Conservation (phyloP, 805 yeast genomes). For the Saturnispora hagleri region DNA sequence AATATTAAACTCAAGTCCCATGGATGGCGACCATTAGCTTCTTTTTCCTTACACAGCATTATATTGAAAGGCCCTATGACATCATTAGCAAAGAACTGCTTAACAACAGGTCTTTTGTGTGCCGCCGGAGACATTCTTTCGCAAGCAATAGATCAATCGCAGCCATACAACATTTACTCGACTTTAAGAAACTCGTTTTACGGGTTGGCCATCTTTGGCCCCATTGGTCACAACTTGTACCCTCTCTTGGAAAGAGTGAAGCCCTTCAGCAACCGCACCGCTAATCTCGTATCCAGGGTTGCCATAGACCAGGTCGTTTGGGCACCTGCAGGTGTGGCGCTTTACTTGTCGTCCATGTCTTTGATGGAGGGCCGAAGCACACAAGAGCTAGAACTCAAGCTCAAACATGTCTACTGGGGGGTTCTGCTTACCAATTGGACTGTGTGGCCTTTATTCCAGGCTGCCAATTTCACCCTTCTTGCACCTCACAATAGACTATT, state of each 20-base stretch:
- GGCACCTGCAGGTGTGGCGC: constrained; percentile 72
- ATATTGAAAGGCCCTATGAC: not conserved
- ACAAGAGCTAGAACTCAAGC: constrained; percentile 32
- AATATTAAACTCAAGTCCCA: not conserved
- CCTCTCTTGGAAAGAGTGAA: not conserved
- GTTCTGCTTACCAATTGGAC: constrained; percentile 71
- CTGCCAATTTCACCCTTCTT: constrained; percentile 62
- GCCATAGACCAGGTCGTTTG: constrained; percentile 63
- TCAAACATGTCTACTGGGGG: constrained; percentile 47
- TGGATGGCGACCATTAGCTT: not conserved
- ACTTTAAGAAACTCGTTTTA: constrained; percentile 2
- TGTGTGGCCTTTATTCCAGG: constrained; percentile 88
- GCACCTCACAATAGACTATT: constrained; percentile 65
- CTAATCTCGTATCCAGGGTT: constrained; percentile 34
- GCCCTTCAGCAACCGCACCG: not conserved
- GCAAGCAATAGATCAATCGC: constrained; percentile 1
- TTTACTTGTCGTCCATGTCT: constrained; percentile 63
- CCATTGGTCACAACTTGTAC: constrained; percentile 5
- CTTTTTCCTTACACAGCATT: not conserved
- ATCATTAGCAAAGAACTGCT: not conserved
- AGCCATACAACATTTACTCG: not conserved
- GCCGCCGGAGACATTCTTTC: constrained; percentile 4
- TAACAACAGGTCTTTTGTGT: constrained; percentile 3
- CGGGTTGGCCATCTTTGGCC: constrained; percentile 4
- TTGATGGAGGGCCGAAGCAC: constrained; percentile 47